phyloP scores from a whole-genome alignment of 2,329 filamentous ascomycete genomes.

The Leptographium radiaticola region DNA sequence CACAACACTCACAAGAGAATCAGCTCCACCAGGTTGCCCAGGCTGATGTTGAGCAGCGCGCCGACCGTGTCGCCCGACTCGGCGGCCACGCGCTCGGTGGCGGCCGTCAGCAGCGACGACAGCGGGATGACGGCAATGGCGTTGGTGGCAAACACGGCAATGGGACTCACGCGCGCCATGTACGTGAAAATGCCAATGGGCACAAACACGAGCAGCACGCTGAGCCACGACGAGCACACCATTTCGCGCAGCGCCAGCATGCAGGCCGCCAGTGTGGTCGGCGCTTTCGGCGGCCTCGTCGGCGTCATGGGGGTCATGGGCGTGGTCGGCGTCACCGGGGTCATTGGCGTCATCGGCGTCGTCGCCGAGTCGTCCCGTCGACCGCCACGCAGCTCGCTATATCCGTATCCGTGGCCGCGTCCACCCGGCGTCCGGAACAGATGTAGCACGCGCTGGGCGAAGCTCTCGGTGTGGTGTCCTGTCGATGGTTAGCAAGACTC shows the following conservation, averaged over 20 bases:
- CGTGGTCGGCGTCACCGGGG: too few relatives aligned
- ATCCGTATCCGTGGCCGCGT: neutral
- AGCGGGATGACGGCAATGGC: constrained; percentile 63
- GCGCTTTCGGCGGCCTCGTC: neutral
- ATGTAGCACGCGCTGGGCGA: neutral
- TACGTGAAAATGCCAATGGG: constrained; percentile 61
- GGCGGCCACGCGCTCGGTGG: constrained; percentile 59
- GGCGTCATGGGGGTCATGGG: neutral
- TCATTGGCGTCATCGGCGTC: too few relatives aligned
- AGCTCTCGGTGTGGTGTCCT: neutral
- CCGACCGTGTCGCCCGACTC: constrained; percentile 7
- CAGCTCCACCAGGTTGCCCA: constrained; percentile 66
- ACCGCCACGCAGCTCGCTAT: neutral
- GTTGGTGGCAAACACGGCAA: constrained; percentile 59
- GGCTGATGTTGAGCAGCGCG: constrained; percentile 28
- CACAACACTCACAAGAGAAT: constrained; percentile 50
- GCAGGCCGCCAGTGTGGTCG: neutral
- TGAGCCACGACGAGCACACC: constrained; percentile 63
- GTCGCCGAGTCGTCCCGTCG: neutral
- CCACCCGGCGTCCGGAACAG: neutral
- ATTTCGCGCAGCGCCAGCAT: constrained; percentile 22
- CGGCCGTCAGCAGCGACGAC: constrained; percentile 57
- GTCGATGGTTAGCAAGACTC: too few relatives aligned
- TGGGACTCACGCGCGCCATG: constrained; percentile 38
- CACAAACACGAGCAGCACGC: constrained; percentile 63